Evolutionary conservation across 2,329 filamentous ascomycete genomes (phyloP), one percentile per base, ranked within the genome.

Genomic region (Verticillium klebahnii): DNA sequence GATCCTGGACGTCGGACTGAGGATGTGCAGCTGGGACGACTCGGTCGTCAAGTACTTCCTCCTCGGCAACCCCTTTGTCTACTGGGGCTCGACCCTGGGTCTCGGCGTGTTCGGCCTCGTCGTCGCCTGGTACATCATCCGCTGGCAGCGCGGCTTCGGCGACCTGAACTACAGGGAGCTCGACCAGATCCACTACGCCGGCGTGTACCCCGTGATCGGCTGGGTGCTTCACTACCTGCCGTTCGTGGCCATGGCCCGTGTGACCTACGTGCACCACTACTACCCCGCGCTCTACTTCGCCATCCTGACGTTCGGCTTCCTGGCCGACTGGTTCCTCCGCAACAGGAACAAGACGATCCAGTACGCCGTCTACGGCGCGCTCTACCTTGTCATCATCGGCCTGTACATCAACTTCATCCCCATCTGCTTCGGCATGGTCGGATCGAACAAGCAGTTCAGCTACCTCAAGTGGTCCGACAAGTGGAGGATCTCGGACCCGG

Each of bases 191-290:
- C 93, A 97, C 77, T 98, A 97, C 76, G 84, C 93, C 12, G 95
- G 91, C 57, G 73, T 99, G 62, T 99, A 99, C 76, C 94, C 95
- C 9, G 82, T 94, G 61, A 84, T 95, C 61, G 95, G 95, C 65
- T 99, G 95, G 95, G 89, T 97, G 77, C 84, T 99, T 57, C 95
- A 99, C 79, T 99, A 97, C 75, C 79, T 97, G 65, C 95, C 95
- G 1, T 99, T 98, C 77, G 86, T 97, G 70, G 87, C 95, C 72
- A 99, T 99, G 96, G 95, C 93, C 12, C 92, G 95, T 83, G 95
- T 99, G 64, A 99, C 95, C 17, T 99, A 99, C 72, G 95, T 99
- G 60, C 95, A 99, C 77, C 95, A 99, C 80, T 99, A 99, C 82
- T 99, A 98, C 77, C 95, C 95, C 12, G 95, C 95, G 11, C 86